Base-by-base conservation (phyloP, 805 yeast species). In the Myxozyma mucilagina region DNA sequence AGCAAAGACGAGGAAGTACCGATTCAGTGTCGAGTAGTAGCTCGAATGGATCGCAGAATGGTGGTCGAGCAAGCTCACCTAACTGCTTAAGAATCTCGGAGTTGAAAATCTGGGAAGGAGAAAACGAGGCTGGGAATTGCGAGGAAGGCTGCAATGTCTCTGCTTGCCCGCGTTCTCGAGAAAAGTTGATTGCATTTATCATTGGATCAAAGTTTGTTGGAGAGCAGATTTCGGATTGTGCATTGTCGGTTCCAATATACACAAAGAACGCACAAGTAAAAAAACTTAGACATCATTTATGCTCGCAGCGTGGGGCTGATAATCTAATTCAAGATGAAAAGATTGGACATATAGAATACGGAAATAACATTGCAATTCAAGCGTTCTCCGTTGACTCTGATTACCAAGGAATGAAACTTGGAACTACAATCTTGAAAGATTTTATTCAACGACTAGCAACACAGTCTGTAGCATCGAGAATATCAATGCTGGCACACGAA, bases 361-460 rank as follows among this genome's bases (percentile, higher is more conserved):
- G 96, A 32, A 76, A 84, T 50, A 78, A 80, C 44, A 84, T 93
- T 60, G 97, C 92, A 2, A 80, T 93, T 52, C 98, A 94, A 73
- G 84, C 94, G 3, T 76, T 93, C 29, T 92, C 85, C 1, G 83
- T 94, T 32, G 84, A 84, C 67, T 89, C 91, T 24, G 62, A 84
- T 43, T 90, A 84, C 80, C 90, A 87, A 72, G 89, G 92, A 61
- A 82, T 85, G 74, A 89, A 89, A 71, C 78, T 94, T 61, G 98
- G 96, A 8, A 84, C 96, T 13, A 78, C 91, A 60, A 76, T 93
- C 70, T 75, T 93, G 69, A 90, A 88, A 68, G 99, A 93, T 75
- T 94, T 89, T 76, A 82, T 92, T 63, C 97, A 94, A 74, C 89
- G 93, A 71, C 78, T 93, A 74, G 84, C 90, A 52, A 90, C 90